Evolutionary conservation across 2,329 filamentous ascomycete genomes (phyloP).

Genomic region (Raffaelea albimanens): DNA sequence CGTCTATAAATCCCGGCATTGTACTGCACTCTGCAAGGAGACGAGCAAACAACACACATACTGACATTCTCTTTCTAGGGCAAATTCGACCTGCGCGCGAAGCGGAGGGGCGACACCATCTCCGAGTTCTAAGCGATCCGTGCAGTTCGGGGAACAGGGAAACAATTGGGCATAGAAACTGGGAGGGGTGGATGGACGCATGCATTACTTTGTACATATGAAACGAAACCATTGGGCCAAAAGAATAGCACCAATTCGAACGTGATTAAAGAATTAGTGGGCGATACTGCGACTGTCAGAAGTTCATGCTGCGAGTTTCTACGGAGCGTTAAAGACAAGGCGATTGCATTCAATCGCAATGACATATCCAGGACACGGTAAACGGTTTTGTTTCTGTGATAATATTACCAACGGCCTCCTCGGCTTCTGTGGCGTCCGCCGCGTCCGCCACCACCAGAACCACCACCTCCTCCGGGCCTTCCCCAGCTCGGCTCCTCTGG

Average conservation of each 20-base stretch:
- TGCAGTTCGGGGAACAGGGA: too few species aligned
- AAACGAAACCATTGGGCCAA: background rate
- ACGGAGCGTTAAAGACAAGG: too few species aligned
- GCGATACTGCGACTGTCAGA: background rate
- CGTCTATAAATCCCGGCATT: background rate
- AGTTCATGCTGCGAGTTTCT: too few species aligned
- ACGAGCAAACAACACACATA: slow-evolving; percentile 6
- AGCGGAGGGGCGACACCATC: slow-evolving; percentile 80
- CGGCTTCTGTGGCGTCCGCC: background rate
- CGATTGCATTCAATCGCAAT: too few species aligned
- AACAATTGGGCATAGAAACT: too few species aligned
- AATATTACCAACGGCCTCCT: background rate
- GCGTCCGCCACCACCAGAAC: slow-evolving; percentile 5
- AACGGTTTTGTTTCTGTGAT: too few species aligned
- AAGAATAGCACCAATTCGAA: too few species aligned
- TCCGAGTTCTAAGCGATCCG: slow-evolving; percentile 61
- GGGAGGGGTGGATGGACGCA: background rate
- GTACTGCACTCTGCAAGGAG: background rate
- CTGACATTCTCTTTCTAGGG: slow-evolving; percentile 47
- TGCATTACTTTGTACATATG: slow-evolving; percentile 33
- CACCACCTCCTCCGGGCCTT: slow-evolving; percentile 27
- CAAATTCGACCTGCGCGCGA: slow-evolving; percentile 75
- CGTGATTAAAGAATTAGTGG: background rate
- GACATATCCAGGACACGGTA: too few species aligned
- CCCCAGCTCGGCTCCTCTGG: slow-evolving; percentile 40